phyloP scores from a whole-genome alignment of 768 basidiomycete genomes.

The Tephrocybe sp. region DNA sequence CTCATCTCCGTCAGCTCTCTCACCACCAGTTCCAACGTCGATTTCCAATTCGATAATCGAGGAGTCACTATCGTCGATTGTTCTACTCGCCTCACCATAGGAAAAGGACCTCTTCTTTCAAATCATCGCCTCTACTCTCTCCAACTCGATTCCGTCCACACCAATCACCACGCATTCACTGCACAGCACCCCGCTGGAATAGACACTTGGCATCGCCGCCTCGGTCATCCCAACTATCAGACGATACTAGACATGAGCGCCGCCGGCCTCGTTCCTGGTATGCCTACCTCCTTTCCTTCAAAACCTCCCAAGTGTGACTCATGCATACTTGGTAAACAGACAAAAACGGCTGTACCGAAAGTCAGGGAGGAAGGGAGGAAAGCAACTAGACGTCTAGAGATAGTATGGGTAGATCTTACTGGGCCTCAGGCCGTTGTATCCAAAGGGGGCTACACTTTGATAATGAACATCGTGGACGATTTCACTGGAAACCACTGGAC shows the following conservation, averaged over 20 bases:
- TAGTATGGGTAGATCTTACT: slow-evolving; percentile 9
- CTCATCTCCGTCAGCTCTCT: slow-evolving; percentile 23
- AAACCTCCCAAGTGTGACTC: neutral
- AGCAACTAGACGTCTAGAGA: neutral
- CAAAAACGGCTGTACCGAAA: slow-evolving; percentile 2
- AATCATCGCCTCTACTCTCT: neutral
- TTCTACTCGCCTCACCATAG: slow-evolving; percentile 13
- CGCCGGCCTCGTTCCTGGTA: slow-evolving; percentile 7
- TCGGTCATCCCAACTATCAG: slow-evolving; percentile 28
- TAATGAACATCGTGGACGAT: slow-evolving; percentile 1
- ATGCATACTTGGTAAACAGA: slow-evolving; percentile 12
- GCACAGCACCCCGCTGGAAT: slow-evolving; percentile 9
- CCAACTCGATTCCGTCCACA: neutral
- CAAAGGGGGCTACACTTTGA: neutral
- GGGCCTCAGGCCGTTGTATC: neutral
- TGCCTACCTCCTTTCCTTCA: slow-evolving; percentile 4
- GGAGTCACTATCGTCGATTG: slow-evolving; percentile 7
- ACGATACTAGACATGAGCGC: slow-evolving; percentile 20
- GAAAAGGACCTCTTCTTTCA: slow-evolving; percentile 9
- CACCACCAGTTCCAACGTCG: neutral
- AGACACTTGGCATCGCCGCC: slow-evolving; percentile 25
- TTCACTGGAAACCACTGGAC: neutral
- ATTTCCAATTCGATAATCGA: neutral
- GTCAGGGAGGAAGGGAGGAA: neutral
- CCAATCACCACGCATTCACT: slow-evolving; percentile 16